These are phyloP conservation scores for Anthracocystis setariae DNA, from an alignment of 1,284 basidiomycete genomes.

Conservation along the genomic window DNA sequence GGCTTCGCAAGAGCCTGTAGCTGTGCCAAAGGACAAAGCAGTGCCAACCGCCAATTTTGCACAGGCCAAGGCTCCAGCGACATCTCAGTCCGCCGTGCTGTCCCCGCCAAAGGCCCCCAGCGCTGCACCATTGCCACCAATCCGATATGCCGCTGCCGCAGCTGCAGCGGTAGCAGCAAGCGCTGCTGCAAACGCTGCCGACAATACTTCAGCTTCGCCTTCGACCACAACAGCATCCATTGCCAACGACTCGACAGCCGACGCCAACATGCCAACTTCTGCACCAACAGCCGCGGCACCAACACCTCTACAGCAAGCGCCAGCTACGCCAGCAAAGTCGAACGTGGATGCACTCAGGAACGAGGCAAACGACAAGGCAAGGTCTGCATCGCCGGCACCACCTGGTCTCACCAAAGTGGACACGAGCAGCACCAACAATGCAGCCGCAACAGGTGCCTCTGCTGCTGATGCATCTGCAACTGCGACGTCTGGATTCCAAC, in stretches of 20 bases:
- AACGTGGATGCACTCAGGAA: conserved; percentile 25
- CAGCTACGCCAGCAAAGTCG: conserved; percentile 26
- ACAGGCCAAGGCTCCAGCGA: conserved; percentile 71
- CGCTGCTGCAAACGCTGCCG: conserved; percentile 33
- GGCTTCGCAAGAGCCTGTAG: conserved; percentile 43
- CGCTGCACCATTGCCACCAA: conserved; percentile 72
- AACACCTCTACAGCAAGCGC: conserved; percentile 9
- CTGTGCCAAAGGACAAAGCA: conserved; percentile 74
- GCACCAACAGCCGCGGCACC: conserved; percentile 18
- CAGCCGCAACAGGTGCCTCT: conserved; percentile 1
- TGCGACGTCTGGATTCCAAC: conserved; percentile 37
- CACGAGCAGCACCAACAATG: conserved; percentile 13
- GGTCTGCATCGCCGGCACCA: conserved; percentile 43
- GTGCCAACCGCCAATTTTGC: conserved; percentile 80
- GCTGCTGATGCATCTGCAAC: conserved; percentile 1
- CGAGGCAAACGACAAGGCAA: conserved; percentile 24
- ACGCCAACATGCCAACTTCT: conserved; percentile 9
- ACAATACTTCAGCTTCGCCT: conserved; percentile 24
- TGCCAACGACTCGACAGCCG: conserved; percentile 17
- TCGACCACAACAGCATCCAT: conserved; percentile 34
- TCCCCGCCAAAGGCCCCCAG: conserved; percentile 57
- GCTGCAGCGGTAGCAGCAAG: conserved; percentile 75
- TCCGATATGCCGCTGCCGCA: conserved; percentile 89
- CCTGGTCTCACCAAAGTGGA: conserved; percentile 37
- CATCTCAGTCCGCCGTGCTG: conserved; percentile 44